A percentile compares a stretch with the other conserved stretches of the same genome.
Evolutionary conservation across 2,329 filamentous ascomycete species (phyloP).

Genomic region (Hymenoscyphus fraxineus): DNA sequence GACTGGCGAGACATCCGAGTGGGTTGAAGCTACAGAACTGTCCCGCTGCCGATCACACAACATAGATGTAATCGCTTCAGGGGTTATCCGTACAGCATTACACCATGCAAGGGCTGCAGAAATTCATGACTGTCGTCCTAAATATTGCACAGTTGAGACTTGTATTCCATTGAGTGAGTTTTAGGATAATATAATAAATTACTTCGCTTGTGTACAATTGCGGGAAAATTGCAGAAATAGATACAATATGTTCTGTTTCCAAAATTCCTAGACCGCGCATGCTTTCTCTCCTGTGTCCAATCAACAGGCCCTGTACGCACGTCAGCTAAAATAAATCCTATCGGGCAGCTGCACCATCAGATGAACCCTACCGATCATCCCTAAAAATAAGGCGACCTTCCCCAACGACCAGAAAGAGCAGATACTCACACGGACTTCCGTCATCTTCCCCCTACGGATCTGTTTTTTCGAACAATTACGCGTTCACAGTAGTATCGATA

Average conservation of each 20-base stretch:
- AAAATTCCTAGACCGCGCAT: background rate
- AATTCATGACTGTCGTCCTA: too few relatives aligned
- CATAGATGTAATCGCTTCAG: background rate
- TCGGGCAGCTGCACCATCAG: background rate
- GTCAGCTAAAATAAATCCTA: background rate
- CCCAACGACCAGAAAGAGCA: background rate
- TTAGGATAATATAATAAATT: too few relatives aligned
- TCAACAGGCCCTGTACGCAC: background rate
- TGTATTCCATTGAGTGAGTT: too few relatives aligned
- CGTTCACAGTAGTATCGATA: background rate
- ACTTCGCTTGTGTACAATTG: too few relatives aligned
- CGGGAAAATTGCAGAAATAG: too few relatives aligned
- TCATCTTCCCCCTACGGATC: background rate
- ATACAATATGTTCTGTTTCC: too few relatives aligned
- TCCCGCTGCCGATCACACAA: background rate
- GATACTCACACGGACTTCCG: background rate
- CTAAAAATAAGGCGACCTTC: conserved; percentile 5
- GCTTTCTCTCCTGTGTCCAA: background rate
- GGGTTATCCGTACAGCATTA: background rate
- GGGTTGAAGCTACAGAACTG: background rate
- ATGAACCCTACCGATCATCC: background rate
- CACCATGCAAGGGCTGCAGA: background rate
- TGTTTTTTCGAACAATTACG: background rate
- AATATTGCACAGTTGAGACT: too few relatives aligned
- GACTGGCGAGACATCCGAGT: conserved; percentile 1